Conservation (phyloP, 345 rosid genomes). For the Chamaenerion angustifolium region DNA sequence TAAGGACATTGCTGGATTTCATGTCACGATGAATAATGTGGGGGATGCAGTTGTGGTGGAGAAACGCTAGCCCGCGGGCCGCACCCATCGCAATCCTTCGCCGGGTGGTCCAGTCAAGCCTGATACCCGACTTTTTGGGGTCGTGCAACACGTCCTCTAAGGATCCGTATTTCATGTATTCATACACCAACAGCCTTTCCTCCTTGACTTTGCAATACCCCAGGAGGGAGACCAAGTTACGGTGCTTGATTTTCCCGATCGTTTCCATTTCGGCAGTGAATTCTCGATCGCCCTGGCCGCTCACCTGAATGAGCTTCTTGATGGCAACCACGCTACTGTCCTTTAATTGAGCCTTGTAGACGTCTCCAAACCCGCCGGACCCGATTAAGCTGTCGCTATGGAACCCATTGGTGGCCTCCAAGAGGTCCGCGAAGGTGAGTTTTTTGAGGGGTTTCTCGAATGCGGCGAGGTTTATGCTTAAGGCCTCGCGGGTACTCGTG, state of each 20-base stretch:
- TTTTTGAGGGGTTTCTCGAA: slow-evolving; percentile 77
- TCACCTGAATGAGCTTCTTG: slow-evolving; percentile 82
- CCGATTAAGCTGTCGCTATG: slow-evolving; percentile 76
- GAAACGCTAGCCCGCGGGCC: slow-evolving; percentile 80
- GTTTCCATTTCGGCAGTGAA: slow-evolving; percentile 98
- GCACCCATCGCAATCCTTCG: slow-evolving; percentile 83
- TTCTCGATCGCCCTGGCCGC: slow-evolving; percentile 95
- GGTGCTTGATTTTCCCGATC: slow-evolving; percentile 86
- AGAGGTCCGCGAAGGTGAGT: slow-evolving; percentile 86
- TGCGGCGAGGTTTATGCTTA: slow-evolving; percentile 72
- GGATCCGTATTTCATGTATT: slow-evolving; percentile 90
- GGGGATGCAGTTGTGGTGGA: slow-evolving; percentile 79
- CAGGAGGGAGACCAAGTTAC: slow-evolving; percentile 81
- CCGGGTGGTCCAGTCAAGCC: slow-evolving; percentile 67
- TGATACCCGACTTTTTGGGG: slow-evolving; percentile 47
- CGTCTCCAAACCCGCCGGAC: slow-evolving; percentile 96
- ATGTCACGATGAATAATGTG: slow-evolving; percentile 92
- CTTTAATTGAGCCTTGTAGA: slow-evolving; percentile 77
- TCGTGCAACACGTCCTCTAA: slow-evolving; percentile 81
- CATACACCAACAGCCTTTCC: slow-evolving; percentile 85
- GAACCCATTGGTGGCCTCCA: slow-evolving; percentile 83
- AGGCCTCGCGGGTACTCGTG: slow-evolving; percentile 52
- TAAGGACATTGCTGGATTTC: slow-evolving; percentile 92
- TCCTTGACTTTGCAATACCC: slow-evolving; percentile 94
- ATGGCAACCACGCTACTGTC: slow-evolving; percentile 85